These are phyloP conservation scores for Debaryomyces sp. DNA, from an alignment of 1,139 yeast species.

Conservation along the genomic window DNA sequence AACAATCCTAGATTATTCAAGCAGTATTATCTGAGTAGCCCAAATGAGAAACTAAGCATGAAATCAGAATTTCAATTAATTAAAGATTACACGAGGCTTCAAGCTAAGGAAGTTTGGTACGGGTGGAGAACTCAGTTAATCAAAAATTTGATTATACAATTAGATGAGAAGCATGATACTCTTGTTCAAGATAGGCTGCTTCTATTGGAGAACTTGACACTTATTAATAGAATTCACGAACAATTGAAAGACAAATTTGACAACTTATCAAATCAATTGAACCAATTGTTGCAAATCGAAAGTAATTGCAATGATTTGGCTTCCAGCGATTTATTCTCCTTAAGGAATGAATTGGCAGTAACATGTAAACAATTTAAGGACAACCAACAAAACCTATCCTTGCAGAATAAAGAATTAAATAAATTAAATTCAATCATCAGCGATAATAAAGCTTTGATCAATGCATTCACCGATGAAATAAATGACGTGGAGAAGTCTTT, in stretches of 20 bases:
- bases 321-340: conserved; percentile 17
- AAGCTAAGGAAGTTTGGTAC: conserved; percentile 59
- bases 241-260: conserved; percentile 16
- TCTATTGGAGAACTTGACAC: conserved; percentile 24
- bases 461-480: conserved; percentile 18
- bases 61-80: conserved; percentile 46
- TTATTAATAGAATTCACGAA: conserved; percentile 19
- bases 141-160: conserved; percentile 36
- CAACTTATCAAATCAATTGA: conserved; percentile 26
- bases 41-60: conserved; percentile 39
- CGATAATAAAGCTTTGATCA: conserved; percentile 19
- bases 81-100: conserved; percentile 52
- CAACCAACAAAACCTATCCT: conserved; percentile 9
- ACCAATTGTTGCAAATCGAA: conserved; percentile 21
- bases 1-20: conserved; percentile 54
- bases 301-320: conserved; percentile 21
- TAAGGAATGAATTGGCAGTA: conserved; percentile 17
- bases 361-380: conserved; percentile 14
- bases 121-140: conserved; percentile 57
- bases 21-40: conserved; percentile 44
- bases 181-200: conserved; percentile 29
- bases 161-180: conserved; percentile 29
- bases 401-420: conserved; percentile 14
- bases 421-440: conserved; percentile 17
- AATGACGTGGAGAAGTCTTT: conserved; percentile 18